Evolutionary conservation across 768 basidiomycete genomes (phyloP).

Genomic region (Aureoboletus auriporus): DNA sequence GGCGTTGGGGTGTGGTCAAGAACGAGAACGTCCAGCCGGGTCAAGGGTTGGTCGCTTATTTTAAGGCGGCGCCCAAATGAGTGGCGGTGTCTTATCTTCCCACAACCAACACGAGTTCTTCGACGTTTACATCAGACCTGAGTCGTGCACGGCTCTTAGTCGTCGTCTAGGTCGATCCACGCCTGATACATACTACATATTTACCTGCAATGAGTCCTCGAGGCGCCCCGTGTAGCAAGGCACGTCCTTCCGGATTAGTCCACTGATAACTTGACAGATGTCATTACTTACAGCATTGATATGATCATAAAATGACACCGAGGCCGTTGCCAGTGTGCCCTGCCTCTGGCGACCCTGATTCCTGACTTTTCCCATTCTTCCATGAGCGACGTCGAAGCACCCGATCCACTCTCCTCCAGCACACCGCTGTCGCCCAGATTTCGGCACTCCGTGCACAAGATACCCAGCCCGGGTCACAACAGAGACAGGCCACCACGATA

Average conservation of each 20-base stretch:
- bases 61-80: slow-evolving; percentile 31
- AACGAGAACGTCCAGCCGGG: slow-evolving; percentile 31
- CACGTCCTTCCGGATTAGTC: no score
- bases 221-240: slow-evolving; percentile 1
- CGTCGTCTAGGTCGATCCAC: background rate
- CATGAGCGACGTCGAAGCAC: slow-evolving; percentile 4
- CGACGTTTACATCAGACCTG: no score
- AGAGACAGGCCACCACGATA: slow-evolving; percentile 37
- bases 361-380: background rate
- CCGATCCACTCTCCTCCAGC: background rate
- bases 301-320: no score
- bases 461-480: slow-evolving; percentile 40
- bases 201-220: background rate
- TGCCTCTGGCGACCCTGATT: background rate
- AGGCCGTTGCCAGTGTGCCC: no score
- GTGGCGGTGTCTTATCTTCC: slow-evolving; percentile 26
- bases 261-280: no score
- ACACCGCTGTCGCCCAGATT: slow-evolving; percentile 32
- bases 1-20: slow-evolving; percentile 32
- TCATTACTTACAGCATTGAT: no score
- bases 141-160: no score
- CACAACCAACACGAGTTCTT: slow-evolving; percentile 7
- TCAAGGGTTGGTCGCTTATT: slow-evolving; percentile 36
- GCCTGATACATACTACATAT: no score
- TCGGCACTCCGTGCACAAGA: slow-evolving; percentile 44